A percentile compares a stretch with the other conserved stretches of the same genome.
Conservation (phyloP, 345 rosid genomes). For the Sisymbrium altissimum region DNA sequence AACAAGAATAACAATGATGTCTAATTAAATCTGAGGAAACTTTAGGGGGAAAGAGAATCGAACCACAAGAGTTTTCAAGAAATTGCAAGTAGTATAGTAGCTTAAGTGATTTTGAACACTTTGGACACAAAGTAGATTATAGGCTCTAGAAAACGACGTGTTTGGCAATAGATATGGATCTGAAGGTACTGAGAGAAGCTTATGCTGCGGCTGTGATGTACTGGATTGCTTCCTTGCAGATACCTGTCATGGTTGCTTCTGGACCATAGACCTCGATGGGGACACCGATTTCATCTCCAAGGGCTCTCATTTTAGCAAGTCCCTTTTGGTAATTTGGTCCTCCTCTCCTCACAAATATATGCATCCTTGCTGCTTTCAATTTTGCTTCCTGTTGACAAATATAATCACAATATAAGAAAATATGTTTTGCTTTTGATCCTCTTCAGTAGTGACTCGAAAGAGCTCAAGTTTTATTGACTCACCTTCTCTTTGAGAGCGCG, state of each 20-base stretch:
- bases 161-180: background rate
- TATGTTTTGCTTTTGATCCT: background rate
- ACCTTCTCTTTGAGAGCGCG: conserved; percentile 94
- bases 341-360: conserved; percentile 58
- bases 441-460: conserved; percentile 22
- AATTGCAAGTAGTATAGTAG: background rate
- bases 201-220: conserved; percentile 70
- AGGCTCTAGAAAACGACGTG: background rate
- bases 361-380: conserved; percentile 36
- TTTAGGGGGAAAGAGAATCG: background rate
- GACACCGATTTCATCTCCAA: conserved; percentile 86
- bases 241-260: conserved; percentile 93
- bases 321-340: conserved; percentile 97
- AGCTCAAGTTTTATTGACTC: too few species aligned
- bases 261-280: conserved; percentile 90
- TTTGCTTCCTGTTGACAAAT: conserved; percentile 28
- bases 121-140: background rate
- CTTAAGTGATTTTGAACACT: background rate
- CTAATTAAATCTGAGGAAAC: background rate
- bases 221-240: conserved; percentile 88
- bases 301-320: conserved; percentile 84
- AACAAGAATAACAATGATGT: background rate
- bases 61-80: background rate
- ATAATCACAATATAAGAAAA: background rate
- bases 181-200: conserved; percentile 10